These are phyloP conservation scores for Lecanoromycetidae sp. DNA, from an alignment of 2,329 filamentous ascomycete species.

Conservation along the genomic window DNA sequence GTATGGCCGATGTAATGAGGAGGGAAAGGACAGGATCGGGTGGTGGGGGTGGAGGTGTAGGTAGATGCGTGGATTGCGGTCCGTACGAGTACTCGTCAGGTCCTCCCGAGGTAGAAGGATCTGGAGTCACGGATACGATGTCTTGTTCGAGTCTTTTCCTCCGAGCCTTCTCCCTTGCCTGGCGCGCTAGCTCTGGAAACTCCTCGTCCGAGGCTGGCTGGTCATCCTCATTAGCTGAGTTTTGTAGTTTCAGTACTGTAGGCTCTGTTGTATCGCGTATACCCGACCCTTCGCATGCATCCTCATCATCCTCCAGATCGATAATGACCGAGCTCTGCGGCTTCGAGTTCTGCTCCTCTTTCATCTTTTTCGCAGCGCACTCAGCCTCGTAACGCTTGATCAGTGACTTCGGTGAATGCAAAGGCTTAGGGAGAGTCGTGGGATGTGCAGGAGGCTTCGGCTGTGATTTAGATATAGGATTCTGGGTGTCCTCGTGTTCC, in stretches of 20 bases:
- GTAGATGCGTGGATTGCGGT: slow-evolving; percentile 12
- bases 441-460: background rate
- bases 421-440: background rate
- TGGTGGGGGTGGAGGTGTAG: slow-evolving; percentile 16
- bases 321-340: slow-evolving; percentile 9
- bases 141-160: slow-evolving; percentile 22
- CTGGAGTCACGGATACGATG: slow-evolving; percentile 1
- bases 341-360: slow-evolving; percentile 3
- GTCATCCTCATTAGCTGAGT: slow-evolving; percentile 19
- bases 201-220: slow-evolving; percentile 31
- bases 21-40: slow-evolving; percentile 47
- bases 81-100: slow-evolving; percentile 10
- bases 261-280: background rate
- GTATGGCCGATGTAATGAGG: slow-evolving; percentile 56
- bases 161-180: slow-evolving; percentile 30
- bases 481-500: background rate
- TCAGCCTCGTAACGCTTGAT: slow-evolving; percentile 14
- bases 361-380: background rate
- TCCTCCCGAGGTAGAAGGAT: background rate
- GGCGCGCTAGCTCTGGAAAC: slow-evolving; percentile 30
- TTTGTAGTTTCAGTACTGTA: background rate
- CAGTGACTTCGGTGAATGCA: slow-evolving; percentile 5
- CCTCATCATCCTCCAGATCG: slow-evolving; percentile 17
- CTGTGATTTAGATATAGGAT: background rate
- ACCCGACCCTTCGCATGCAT: background rate